Evolutionary conservation across 129 eudicot species (phyloP).

Genomic region (Artemisia argyi): DNA sequence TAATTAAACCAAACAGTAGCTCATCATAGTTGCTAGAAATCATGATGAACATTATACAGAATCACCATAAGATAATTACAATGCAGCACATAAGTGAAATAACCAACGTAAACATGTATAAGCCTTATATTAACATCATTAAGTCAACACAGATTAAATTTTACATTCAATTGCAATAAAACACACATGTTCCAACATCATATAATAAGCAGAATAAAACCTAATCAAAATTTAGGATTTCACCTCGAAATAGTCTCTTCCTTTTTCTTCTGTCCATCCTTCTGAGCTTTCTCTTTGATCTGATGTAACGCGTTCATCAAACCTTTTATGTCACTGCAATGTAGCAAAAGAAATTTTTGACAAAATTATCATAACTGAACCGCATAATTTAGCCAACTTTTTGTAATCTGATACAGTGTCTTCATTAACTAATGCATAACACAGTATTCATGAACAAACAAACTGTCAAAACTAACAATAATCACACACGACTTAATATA

Average conservation of each 20-base stretch:
- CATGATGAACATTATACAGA: not conserved
- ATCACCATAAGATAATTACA: conserved; percentile 16
- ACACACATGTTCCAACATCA: not conserved
- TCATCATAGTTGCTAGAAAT: not conserved
- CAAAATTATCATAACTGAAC: too few species aligned
- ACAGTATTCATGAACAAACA: too few species aligned
- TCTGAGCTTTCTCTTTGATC: conserved; percentile 89
- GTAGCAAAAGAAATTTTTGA: not conserved
- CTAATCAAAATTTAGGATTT: conserved; percentile 4
- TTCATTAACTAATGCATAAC: too few species aligned
- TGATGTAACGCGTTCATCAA: conserved; percentile 74
- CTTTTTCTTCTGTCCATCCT: conserved; percentile 93
- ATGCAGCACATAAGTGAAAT: conserved; percentile 3
- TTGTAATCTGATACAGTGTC: too few species aligned
- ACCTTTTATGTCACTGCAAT: conserved; percentile 83
- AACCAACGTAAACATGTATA: conserved; percentile 11
- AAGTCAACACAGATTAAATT: conserved; percentile 4
- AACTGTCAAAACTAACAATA: too few species aligned
- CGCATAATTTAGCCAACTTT: too few species aligned
- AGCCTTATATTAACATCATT: conserved; percentile 6
- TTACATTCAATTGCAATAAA: not conserved
- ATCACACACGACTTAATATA: too few species aligned
- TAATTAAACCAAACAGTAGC: conserved; percentile 10
- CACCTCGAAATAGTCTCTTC: conserved; percentile 97
- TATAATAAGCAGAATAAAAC: conserved; percentile 11